Evolutionary conservation across 2,329 filamentous ascomycete species (phyloP).

Genomic region (Ramularia collo-cygni): DNA sequence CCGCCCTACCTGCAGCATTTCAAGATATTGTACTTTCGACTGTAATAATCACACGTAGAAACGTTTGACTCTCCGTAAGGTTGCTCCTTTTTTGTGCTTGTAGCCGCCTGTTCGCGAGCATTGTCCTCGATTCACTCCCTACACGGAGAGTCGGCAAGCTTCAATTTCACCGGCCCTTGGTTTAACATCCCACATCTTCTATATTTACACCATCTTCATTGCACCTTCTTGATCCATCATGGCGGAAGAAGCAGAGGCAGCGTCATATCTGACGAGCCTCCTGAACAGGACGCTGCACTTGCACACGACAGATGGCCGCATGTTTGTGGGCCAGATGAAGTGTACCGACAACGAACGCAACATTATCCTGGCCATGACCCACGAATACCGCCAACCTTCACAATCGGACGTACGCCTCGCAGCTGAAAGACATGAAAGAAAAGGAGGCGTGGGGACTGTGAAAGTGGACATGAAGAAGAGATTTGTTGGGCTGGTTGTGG

Average conservation of each 20-base stretch:
- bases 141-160: too few relatives aligned
- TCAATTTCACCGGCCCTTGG: too few relatives aligned
- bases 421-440: slow-evolving; percentile 26
- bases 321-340: slow-evolving; percentile 87
- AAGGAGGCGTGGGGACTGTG: slow-evolving; percentile 33
- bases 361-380: slow-evolving; percentile 74
- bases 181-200: too few relatives aligned
- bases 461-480: slow-evolving; percentile 72
- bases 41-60: too few relatives aligned
- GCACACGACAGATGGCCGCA: slow-evolving; percentile 71
- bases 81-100: too few relatives aligned
- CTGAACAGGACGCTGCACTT: slow-evolving; percentile 64
- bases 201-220: too few relatives aligned
- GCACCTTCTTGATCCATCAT: slow-evolving; percentile 22
- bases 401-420: slow-evolving; percentile 37
- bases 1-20: too few relatives aligned
- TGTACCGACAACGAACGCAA: slow-evolving; percentile 86
- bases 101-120: too few relatives aligned
- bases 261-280: slow-evolving; percentile 26
- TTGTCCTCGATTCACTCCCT: too few relatives aligned
- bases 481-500: slow-evolving; percentile 81
- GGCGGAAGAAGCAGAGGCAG: slow-evolving; percentile 13
- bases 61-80: too few relatives aligned
- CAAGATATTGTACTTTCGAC: too few relatives aligned
- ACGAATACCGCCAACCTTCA: slow-evolving; percentile 77